Evolutionary conservation across 2,329 filamentous ascomycete species (phyloP).

Genomic region (Arthrobotrys pseudoclavata): DNA sequence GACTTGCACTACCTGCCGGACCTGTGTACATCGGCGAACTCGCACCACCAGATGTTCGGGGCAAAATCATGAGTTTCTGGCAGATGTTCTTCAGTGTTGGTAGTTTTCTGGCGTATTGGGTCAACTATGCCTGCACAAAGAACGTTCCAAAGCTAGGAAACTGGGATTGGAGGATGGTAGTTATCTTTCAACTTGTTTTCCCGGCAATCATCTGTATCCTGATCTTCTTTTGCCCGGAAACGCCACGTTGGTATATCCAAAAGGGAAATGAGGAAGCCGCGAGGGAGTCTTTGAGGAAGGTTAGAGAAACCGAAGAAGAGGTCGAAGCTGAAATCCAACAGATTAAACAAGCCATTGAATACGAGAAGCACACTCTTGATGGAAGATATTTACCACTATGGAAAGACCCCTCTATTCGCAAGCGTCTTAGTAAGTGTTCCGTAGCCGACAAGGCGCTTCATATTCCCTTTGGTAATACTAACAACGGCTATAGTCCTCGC

Average conservation of each 20-base stretch:
- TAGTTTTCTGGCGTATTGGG: constrained; percentile 76
- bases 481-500: constrained; percentile 68
- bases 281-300: constrained; percentile 71
- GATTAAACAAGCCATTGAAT: constrained; percentile 78
- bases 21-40: constrained; percentile 80
- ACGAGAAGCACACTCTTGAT: constrained; percentile 77
- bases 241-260: constrained; percentile 78
- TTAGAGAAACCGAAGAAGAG: constrained; percentile 76
- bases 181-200: constrained; percentile 79
- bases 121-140: constrained; percentile 75
- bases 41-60: constrained; percentile 75
- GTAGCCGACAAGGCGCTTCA: not conserved
- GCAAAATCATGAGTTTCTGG: constrained; percentile 78
- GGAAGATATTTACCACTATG: constrained; percentile 76
- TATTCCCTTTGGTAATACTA: not conserved
- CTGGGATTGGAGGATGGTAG: constrained; percentile 81
- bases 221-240: constrained; percentile 77
- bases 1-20: constrained; percentile 76
- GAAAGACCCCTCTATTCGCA: constrained; percentile 77
- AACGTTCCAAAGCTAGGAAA: constrained; percentile 70
- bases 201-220: constrained; percentile 74
- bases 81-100: constrained; percentile 77
- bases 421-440: constrained; percentile 69
- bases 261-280: constrained; percentile 74
- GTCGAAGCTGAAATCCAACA: constrained; percentile 76